Percentiles rank a stretch among this genome's conserved stretches.
Evolutionary conservation across 345 rosid genomes (phyloP).

Genomic region (Sonneratia alba): DNA sequence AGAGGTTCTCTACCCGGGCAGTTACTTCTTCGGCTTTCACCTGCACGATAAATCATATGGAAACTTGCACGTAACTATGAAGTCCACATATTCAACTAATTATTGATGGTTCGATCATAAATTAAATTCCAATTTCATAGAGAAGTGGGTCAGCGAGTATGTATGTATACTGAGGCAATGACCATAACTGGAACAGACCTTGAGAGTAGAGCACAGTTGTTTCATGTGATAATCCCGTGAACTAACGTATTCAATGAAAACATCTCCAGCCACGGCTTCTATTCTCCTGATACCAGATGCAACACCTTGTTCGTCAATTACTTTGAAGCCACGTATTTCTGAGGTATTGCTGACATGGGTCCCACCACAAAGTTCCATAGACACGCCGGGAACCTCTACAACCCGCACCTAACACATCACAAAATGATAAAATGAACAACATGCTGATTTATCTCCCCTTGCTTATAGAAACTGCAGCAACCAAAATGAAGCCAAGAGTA

Average conservation of each 20-base stretch:
- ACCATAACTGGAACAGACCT: slow-evolving; percentile 33
- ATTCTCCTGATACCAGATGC: slow-evolving; percentile 91
- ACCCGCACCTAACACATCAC: slow-evolving; percentile 62
- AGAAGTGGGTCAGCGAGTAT: not conserved
- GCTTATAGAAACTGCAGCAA: not conserved
- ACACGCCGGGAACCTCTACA: slow-evolving; percentile 96
- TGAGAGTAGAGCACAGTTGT: slow-evolving; percentile 73
- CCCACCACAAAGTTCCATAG: slow-evolving; percentile 99
- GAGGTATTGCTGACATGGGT: slow-evolving; percentile 86
- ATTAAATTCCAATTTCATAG: not conserved
- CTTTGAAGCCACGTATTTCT: slow-evolving; percentile 86
- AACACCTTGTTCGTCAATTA: slow-evolving; percentile 92
- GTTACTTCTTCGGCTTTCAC: slow-evolving; percentile 89
- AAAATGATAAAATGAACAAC: not conserved
- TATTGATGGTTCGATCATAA: not conserved
- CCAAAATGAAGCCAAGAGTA: not conserved
- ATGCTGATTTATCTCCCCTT: no score
- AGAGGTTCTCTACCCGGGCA: slow-evolving; percentile 62
- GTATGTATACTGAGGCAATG: not conserved
- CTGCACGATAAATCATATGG: slow-evolving; percentile 27
- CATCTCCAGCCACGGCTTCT: slow-evolving; percentile 97
- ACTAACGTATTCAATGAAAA: slow-evolving; percentile 74
- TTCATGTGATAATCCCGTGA: slow-evolving; percentile 68
- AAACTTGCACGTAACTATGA: not conserved
- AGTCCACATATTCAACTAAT: not conserved